Evolutionary conservation across 257 asterid genomes (phyloP), one percentile per base, ranked within the genome.

Genomic region (Solanum commersonii): DNA sequence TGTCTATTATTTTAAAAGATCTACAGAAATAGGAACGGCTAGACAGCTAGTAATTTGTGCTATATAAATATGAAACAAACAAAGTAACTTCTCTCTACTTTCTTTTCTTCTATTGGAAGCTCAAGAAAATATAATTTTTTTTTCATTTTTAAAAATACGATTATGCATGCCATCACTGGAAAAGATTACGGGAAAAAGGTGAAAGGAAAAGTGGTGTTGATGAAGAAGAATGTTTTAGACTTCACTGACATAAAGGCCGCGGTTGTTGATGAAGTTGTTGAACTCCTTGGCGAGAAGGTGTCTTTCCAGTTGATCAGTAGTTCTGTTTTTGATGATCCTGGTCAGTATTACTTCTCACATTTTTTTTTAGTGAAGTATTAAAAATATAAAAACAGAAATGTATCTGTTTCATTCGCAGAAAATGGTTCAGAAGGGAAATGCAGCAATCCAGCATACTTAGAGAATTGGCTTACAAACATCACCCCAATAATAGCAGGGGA

Each of bases 381-480:
- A 52, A 52, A 52, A 52, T 16, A 52, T 16, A 52, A 52, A 49
- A 52, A 52, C n/a, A 18, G 63, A 18, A 52, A 52, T 52, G 63
- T 52, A 52, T 52, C 63, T 6, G 63, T 52, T 52, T 52, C 72
- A 65, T 25, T 86, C 72, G 86, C 86, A 91, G 90, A 3, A 16
- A 87, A 86, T 42, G 90, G 89, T 20, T 22, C 27, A 42, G n/a
- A 84, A 83, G 93, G 92, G n/a, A 91, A 77, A 76, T 72, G 29
- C 46, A 87, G 93, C 16, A 87, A 42, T 4, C 78, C 88, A 18
- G 90, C 92, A 60, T 84, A 87, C 63, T 73, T 91, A 73, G 91
- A 91, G 9, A 31, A 90, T 16, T 88, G 91, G 91, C 68, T 72
- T 65, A 67, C 52, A 18, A 42, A 88, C 37, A 22, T 5, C 83